Percentiles rank a stretch among this genome's conserved stretches.
These are phyloP conservation scores for Phlyctochytrium bullatum DNA, from an alignment of 192 early-diverging fungal genomes.

Conservation along the genomic window DNA sequence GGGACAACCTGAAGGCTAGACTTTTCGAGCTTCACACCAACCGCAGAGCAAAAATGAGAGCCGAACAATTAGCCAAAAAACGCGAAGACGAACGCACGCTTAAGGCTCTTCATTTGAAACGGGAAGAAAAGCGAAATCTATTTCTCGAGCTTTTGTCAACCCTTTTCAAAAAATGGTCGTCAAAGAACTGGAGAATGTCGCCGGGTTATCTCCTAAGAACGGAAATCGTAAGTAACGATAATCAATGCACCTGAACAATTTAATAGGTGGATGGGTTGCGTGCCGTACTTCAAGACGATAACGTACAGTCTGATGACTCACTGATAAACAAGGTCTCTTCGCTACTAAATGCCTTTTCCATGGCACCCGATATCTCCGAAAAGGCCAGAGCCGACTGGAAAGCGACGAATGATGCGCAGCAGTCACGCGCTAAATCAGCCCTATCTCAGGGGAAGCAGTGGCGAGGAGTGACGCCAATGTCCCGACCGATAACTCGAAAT, in stretches of 20 bases:
- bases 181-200: conserved; percentile 34
- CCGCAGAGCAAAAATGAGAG: conserved; percentile 30
- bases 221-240: conserved; percentile 38
- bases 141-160: conserved; percentile 43
- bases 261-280: conserved; percentile 13
- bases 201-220: conserved; percentile 30
- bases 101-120: conserved; percentile 29
- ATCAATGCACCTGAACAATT: background rate
- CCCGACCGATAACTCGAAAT: background rate
- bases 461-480: background rate
- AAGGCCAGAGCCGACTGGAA: background rate
- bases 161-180: conserved; percentile 42
- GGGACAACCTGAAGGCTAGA: conserved; percentile 33
- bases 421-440: background rate
- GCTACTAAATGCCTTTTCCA: conserved; percentile 18
- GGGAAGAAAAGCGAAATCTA: conserved; percentile 30
- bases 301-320: conserved; percentile 22
- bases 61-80: conserved; percentile 38
- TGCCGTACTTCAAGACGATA: conserved; percentile 10
- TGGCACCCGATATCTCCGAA: conserved; percentile 30
- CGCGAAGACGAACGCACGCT: conserved; percentile 38
- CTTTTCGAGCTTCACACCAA: conserved; percentile 45
- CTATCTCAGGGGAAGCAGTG: no score
- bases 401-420: background rate
- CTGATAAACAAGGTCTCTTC: conserved; percentile 24